Evolutionary conservation across 1,139 yeast genomes (phyloP).

Genomic region (Spathaspora sp.): DNA sequence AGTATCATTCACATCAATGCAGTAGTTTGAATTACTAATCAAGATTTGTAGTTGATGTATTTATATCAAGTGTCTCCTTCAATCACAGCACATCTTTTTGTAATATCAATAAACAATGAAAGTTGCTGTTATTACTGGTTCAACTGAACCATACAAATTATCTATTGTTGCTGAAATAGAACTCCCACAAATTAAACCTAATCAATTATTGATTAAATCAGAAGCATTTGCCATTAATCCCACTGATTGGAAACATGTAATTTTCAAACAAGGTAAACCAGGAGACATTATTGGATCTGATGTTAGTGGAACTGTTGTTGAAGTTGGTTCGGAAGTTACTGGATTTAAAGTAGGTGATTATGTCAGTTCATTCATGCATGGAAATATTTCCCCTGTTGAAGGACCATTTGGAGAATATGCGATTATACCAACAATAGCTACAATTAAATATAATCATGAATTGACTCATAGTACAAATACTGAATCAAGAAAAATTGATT

Average conservation of each 20-base stretch:
- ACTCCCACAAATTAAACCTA: slow-evolving; percentile 36
- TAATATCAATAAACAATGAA: slow-evolving; percentile 13
- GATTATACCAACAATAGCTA: slow-evolving; percentile 13
- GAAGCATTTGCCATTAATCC: slow-evolving; percentile 69
- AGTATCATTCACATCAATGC: too few species aligned
- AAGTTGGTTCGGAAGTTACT: slow-evolving; percentile 25
- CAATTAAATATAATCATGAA: slow-evolving; percentile 18
- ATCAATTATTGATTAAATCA: slow-evolving; percentile 52
- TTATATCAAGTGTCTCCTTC: neutral
- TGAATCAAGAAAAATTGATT: slow-evolving; percentile 36
- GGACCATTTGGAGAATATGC: slow-evolving; percentile 27
- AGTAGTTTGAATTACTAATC: neutral
- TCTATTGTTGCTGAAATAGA: slow-evolving; percentile 26
- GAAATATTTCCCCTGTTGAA: slow-evolving; percentile 14
- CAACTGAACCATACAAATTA: slow-evolving; percentile 20
- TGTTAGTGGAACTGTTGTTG: slow-evolving; percentile 27
- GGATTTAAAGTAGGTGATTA: slow-evolving; percentile 25
- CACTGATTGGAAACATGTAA: slow-evolving; percentile 70
- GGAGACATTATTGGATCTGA: slow-evolving; percentile 28
- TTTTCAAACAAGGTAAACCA: slow-evolving; percentile 17
- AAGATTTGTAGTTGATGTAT: neutral
- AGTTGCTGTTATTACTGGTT: slow-evolving; percentile 27
- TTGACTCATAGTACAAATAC: slow-evolving; percentile 17
- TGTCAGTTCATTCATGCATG: slow-evolving; percentile 23
- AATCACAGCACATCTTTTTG: neutral